These are phyloP conservation scores for Candida golubevii DNA, from an alignment of 805 yeast species.

Conservation along the genomic window DNA sequence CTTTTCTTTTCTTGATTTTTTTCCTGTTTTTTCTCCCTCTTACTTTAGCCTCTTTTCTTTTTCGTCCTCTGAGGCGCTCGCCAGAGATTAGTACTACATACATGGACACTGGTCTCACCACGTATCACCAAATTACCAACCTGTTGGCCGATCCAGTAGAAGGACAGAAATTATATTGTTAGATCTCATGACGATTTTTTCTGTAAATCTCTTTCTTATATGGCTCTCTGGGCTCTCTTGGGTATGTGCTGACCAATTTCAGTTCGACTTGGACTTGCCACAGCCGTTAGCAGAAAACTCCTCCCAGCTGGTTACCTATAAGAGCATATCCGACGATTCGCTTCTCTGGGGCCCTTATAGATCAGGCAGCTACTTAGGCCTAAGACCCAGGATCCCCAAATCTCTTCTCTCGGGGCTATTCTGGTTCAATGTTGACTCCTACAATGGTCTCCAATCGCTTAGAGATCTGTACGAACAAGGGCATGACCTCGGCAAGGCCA, in stretches of 20 bases:
- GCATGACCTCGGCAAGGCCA: slow-evolving; percentile 67
- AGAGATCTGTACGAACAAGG: slow-evolving; percentile 75
- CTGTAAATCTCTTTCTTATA: neutral
- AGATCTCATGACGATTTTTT: too few species aligned
- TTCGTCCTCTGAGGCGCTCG: too few species aligned
- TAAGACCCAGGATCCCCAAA: slow-evolving; percentile 76
- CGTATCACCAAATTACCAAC: too few species aligned
- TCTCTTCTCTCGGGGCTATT: slow-evolving; percentile 74
- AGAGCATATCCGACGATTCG: slow-evolving; percentile 19
- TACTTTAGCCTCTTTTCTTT: too few species aligned
- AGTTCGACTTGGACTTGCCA: slow-evolving; percentile 12
- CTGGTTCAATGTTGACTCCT: slow-evolving; percentile 75
- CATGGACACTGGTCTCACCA: too few species aligned
- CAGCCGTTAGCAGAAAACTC: slow-evolving; percentile 7
- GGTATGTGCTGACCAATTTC: slow-evolving; percentile 4
- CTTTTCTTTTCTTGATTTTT: too few species aligned
- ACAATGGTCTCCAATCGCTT: slow-evolving; percentile 48
- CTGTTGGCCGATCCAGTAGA: too few species aligned
- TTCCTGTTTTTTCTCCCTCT: too few species aligned
- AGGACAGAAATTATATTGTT: too few species aligned
- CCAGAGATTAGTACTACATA: too few species aligned
- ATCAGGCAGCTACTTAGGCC: slow-evolving; percentile 79
- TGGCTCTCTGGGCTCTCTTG: neutral
- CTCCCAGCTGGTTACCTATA: slow-evolving; percentile 8
- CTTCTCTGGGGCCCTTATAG: slow-evolving; percentile 89